Conservation (phyloP, 306 rosid species). For the Malus orientalis region DNA sequence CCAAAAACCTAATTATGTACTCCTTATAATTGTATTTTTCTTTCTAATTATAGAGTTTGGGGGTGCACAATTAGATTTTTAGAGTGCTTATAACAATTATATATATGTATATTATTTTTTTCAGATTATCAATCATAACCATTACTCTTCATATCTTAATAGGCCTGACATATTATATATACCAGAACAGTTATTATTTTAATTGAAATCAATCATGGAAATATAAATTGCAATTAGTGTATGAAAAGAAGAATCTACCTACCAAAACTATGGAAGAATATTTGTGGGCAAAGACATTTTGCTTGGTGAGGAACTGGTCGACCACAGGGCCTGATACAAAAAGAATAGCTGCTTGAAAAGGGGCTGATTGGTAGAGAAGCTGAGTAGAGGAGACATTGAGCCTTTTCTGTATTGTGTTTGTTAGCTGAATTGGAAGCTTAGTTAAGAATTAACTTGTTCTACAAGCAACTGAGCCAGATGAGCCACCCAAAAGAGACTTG, state of each 20-base stretch:
- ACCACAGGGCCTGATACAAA: conserved; percentile 86
- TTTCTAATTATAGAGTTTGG: too few species aligned
- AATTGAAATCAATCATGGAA: neutral
- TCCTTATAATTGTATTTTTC: too few species aligned
- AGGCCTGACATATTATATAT: neutral
- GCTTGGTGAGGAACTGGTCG: conserved; percentile 76
- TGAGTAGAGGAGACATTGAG: conserved; percentile 91
- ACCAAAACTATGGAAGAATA: conserved; percentile 82
- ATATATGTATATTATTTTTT: too few species aligned
- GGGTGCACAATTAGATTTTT: too few species aligned
- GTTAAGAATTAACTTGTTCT: conserved; percentile 37
- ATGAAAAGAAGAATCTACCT: neutral
- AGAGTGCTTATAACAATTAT: too few species aligned
- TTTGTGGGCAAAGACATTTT: conserved; percentile 72
- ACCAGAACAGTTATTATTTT: neutral
- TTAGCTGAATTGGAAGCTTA: conserved; percentile 49
- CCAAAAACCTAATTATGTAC: too few species aligned
- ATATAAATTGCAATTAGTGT: neutral
- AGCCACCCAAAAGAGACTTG: conserved; percentile 3
- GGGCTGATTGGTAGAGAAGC: conserved; percentile 86
- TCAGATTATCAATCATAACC: neutral
- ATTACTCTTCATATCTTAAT: neutral
- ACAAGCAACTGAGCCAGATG: neutral
- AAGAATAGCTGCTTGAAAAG: conserved; percentile 95
- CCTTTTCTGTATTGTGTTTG: conserved; percentile 96